Base-by-base conservation (phyloP, 768 basidiomycete genomes). In the Podaxis carcinomalis region DNA sequence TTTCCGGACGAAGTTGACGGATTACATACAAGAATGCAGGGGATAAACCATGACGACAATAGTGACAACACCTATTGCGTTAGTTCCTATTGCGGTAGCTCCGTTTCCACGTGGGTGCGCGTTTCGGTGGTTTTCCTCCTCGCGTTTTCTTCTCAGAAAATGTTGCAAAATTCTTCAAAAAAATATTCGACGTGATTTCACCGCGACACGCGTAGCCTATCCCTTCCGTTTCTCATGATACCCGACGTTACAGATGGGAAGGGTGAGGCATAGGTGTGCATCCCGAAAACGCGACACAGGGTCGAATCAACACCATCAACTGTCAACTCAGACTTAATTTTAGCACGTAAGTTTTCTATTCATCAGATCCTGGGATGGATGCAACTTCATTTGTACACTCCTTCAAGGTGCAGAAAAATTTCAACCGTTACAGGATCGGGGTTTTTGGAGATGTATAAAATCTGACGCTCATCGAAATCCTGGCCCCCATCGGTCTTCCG, bases 261-360 rank as follows among this genome's bases (percentile, higher is more conserved):
- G 40, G 40, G 19, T 16, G 42, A 7, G 14, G 42, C 9, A 2
- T 19, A 13, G 11, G 21, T 25, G 4, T 49, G 23, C 3, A 4
- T 23, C 21, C 13, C 25, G 19, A 25, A 49, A 7, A 0, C 47
- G 11, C 23, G 3, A n/a, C 23, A 13, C 51, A 56, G 54, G 54
- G 54, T 42, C n/a, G 36, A 25, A 56, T 56, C 47, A 49, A 49
- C 11, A 23, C 23, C 21, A 49, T 4, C 39, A 19, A 40, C 23
- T 40, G 23, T 53, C 47, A 50, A 40, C 37, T 51, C 49, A 59
- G 37, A 25, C 4, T 51, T 39, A 37, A 37, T 23, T 10, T 59
- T 53, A 53, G 49, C 49, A 40, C 47, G 50, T 56, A 58, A 58
- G n/a, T 61, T 47, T 47, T 64, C 42, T 37, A 44, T 51, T 50